phyloP scores from a whole-genome alignment of 345 rosid species.

The Excoecaria agallocha region DNA sequence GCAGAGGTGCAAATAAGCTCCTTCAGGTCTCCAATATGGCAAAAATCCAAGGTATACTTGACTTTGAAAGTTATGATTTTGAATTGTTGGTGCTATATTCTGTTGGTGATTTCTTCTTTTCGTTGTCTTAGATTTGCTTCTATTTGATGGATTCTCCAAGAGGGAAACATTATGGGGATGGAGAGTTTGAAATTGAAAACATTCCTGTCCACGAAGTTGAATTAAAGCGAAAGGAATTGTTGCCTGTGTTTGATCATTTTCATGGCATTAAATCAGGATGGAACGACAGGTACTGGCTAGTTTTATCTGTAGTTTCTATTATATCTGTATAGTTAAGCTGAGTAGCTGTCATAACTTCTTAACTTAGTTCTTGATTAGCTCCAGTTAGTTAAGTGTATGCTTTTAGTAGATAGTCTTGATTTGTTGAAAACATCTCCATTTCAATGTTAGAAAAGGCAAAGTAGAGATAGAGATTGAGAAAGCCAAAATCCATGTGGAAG shows the following conservation, averaged over 20 bases:
- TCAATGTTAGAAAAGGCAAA: background rate
- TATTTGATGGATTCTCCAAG: constrained; percentile 48
- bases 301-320: background rate
- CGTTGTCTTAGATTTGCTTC: constrained; percentile 49
- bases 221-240: constrained; percentile 20
- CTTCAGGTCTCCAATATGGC: constrained; percentile 24
- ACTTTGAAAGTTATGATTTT: constrained; percentile 10
- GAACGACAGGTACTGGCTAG: constrained; percentile 58
- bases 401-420: background rate
- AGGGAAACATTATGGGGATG: constrained; percentile 20
- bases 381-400: background rate
- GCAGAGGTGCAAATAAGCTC: constrained; percentile 28
- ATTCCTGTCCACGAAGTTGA: constrained; percentile 25
- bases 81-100: constrained; percentile 11
- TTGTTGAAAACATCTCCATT: background rate
- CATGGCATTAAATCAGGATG: constrained; percentile 38
- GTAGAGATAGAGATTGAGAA: background rate
- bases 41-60: constrained; percentile 31
- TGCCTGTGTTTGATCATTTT: constrained; percentile 28
- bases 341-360: background rate
- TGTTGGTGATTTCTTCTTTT: constrained; percentile 28
- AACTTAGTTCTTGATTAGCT: background rate
- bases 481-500: background rate
- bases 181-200: constrained; percentile 26
- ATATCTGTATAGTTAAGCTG: constrained; percentile 6